phyloP scores from a whole-genome alignment of 305 asterid species.

The Galium porrigens region DNA sequence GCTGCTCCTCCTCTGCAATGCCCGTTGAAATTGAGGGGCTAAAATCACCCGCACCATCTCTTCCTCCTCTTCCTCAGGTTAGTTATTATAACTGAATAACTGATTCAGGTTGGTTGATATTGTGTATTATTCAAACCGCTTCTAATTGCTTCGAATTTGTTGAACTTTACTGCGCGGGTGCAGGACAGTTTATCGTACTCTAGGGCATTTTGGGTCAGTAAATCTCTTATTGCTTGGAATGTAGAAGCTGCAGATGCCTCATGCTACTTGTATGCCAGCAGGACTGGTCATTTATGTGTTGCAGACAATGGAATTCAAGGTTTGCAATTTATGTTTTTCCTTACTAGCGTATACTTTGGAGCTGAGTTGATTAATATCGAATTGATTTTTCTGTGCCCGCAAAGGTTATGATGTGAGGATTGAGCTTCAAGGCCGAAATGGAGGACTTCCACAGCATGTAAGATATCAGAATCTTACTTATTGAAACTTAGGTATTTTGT shows the following conservation, averaged over 20 bases:
- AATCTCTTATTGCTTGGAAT: slow-evolving; percentile 68
- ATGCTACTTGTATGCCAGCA: slow-evolving; percentile 58
- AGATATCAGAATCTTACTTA: slow-evolving; percentile 13
- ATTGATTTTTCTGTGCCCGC: slow-evolving; percentile 6
- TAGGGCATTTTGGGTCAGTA: slow-evolving; percentile 75
- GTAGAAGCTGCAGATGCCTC: slow-evolving; percentile 48
- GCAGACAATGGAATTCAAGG: slow-evolving; percentile 49
- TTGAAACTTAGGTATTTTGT: background rate
- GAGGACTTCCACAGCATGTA: slow-evolving; percentile 55
- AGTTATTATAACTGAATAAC: background rate
- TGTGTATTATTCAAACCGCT: background rate
- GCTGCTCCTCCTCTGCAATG: slow-evolving; percentile 29
- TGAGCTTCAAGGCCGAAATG: slow-evolving; percentile 36
- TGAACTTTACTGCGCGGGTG: slow-evolving; percentile 15
- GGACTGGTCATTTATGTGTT: slow-evolving; percentile 43
- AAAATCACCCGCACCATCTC: slow-evolving; percentile 24
- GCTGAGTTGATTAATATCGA: background rate
- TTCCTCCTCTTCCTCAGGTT: slow-evolving; percentile 28
- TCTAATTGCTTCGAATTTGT: background rate
- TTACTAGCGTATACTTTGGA: background rate
- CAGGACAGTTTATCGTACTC: slow-evolving; percentile 53
- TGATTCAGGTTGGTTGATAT: background rate
- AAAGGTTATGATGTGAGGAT: slow-evolving; percentile 61
- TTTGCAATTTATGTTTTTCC: slow-evolving; percentile 13
- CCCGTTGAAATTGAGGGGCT: slow-evolving; percentile 35